These are phyloP conservation scores for Didymellaceae sp. DNA, from an alignment of 2,329 filamentous ascomycete species.

Conservation along the genomic window DNA sequence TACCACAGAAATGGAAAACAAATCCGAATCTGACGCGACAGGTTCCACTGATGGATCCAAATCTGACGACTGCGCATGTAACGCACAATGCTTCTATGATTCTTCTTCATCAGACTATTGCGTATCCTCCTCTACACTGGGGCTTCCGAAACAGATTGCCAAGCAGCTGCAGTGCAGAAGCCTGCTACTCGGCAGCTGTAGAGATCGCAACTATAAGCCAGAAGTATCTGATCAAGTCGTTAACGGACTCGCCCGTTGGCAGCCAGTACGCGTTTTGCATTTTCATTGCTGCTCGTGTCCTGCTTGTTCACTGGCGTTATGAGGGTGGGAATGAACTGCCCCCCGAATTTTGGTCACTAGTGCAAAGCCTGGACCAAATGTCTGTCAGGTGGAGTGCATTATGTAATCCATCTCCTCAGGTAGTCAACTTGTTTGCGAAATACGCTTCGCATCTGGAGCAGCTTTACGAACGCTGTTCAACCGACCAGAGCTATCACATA, in stretches of 20 bases:
- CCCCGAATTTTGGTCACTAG: slow-evolving; percentile 24
- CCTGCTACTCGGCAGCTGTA: slow-evolving; percentile 23
- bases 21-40: slow-evolving; percentile 28
- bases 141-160: slow-evolving; percentile 19
- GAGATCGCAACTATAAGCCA: slow-evolving; percentile 28
- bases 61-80: slow-evolving; percentile 27
- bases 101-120: slow-evolving; percentile 25
- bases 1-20: slow-evolving; percentile 32
- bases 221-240: slow-evolving; percentile 26
- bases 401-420: not conserved
- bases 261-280: slow-evolving; percentile 28
- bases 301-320: slow-evolving; percentile 27
- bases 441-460: slow-evolving; percentile 19
- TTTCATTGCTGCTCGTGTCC: slow-evolving; percentile 28
- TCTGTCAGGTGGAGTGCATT: slow-evolving; percentile 19
- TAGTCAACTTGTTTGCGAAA: slow-evolving; percentile 16
- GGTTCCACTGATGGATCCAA: slow-evolving; percentile 25
- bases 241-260: slow-evolving; percentile 15
- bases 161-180: slow-evolving; percentile 24
- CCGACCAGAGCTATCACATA: slow-evolving; percentile 14
- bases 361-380: slow-evolving; percentile 29
- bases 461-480: slow-evolving; percentile 16
- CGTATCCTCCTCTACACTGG: slow-evolving; percentile 24
- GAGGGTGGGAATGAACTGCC: slow-evolving; percentile 11
- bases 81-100: slow-evolving; percentile 29